Evolutionary conservation across 345 rosid species (phyloP), one percentile per base, ranked within the genome.

Genomic region (Gossypium ekmanianum): DNA sequence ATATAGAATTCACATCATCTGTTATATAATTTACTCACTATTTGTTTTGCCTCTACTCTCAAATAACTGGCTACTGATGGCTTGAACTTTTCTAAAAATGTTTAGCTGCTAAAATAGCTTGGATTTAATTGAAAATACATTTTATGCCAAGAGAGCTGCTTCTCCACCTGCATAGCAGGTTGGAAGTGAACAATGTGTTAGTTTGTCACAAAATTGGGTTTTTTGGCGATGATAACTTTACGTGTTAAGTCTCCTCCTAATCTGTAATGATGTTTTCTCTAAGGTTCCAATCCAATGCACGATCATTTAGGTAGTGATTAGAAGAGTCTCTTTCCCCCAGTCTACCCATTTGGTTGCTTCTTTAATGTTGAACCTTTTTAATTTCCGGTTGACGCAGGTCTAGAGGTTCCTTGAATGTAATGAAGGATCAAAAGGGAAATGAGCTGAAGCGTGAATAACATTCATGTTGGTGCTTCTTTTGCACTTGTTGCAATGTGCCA

Each of bases 391-490:
- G 54, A 20, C 27, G 71, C 71, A 66, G 71, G 70, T 65, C 70
- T 43, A 11, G 69, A 65, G 50, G 52, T n/a, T 66, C 52, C 70
- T 20, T 20, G 29, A 20, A 9, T 24, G 11, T 7, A 26, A 48
- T 9, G 44, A 47, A 17, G 57, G 56, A 68, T 68, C 39, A 27
- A 56, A 68, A 47, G 72, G 26, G 43, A 68, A 68, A 48, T 68
- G 44, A 48, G 41, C 16, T 24, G 22, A 68, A 50, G 58, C 58
- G 50, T 14, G 41, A 50, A 24, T 50, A 68, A 68, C 72, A 7
- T 68, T 50, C 10, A 26, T 68, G 58, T 68, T 9, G 39, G 24
- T 24, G 43, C 12, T 22, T n/a, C 54, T 45, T 66, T 47, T 29
- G 27, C 24, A 13, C 44, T 26, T 68, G 2, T 26, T 48, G 72